Percentiles rank a stretch among this genome's conserved stretches.
These are phyloP conservation scores for Phylloporus arenicola DNA, from an alignment of 768 basidiomycete genomes.

Conservation along the genomic window DNA sequence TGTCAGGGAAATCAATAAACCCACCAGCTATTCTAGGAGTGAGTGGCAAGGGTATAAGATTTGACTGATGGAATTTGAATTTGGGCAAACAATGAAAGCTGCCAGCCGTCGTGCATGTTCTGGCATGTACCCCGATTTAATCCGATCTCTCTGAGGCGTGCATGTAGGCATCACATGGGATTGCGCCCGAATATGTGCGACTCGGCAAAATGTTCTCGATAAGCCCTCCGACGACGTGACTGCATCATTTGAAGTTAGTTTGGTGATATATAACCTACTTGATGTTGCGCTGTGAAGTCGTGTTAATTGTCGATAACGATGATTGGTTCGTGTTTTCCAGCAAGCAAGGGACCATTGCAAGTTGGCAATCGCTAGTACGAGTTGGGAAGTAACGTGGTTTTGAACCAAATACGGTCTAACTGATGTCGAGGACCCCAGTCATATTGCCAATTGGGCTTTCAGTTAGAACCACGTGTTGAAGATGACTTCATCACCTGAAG, in stretches of 20 bases:
- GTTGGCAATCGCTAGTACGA: background rate
- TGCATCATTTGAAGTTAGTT: background rate
- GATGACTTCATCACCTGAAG: background rate
- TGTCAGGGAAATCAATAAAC: constrained; percentile 3
- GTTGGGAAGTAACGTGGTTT: background rate
- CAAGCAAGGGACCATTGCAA: background rate
- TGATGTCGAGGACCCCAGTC: background rate
- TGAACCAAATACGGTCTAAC: background rate
- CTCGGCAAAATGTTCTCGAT: background rate
- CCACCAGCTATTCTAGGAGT: background rate
- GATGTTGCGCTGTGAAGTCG: background rate
- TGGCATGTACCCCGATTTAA: background rate
- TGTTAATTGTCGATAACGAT: background rate
- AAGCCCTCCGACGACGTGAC: background rate
- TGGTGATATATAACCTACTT: background rate
- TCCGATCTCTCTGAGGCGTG: background rate
- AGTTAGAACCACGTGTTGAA: background rate
- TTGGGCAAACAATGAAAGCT: background rate
- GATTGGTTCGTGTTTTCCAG: background rate
- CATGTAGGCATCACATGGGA: background rate
- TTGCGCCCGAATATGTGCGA: background rate
- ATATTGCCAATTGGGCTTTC: background rate
- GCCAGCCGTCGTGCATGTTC: background rate
- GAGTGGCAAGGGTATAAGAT: background rate
- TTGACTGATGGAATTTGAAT: background rate